These are phyloP conservation scores for Microdochium trichocladiopsis DNA, from an alignment of 2,329 filamentous ascomycete genomes.

Conservation along the genomic window DNA sequence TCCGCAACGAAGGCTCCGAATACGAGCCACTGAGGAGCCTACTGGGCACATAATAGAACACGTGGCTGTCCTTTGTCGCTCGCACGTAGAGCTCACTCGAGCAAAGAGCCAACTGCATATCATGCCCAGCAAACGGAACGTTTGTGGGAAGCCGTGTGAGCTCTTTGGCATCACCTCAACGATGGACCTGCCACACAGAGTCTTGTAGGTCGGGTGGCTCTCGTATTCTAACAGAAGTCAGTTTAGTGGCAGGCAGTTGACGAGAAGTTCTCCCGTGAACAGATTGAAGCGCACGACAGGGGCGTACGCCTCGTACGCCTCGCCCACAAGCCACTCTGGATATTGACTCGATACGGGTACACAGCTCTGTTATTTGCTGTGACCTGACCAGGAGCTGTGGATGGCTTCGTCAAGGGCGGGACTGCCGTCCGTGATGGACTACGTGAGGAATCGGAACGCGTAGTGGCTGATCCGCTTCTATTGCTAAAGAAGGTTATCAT, in stretches of 20 bases:
- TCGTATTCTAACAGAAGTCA: slow-evolving; percentile 39
- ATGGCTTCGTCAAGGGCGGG: slow-evolving; percentile 18
- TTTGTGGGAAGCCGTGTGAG: slow-evolving; percentile 27
- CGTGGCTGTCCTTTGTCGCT: slow-evolving; percentile 5
- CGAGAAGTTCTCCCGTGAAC: slow-evolving; percentile 41
- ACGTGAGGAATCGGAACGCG: slow-evolving; percentile 5
- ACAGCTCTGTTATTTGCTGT: slow-evolving; percentile 1
- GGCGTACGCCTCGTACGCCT: slow-evolving; percentile 7
- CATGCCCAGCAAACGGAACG: slow-evolving; percentile 16
- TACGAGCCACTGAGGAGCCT: slow-evolving; percentile 17
- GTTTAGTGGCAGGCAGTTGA: slow-evolving; percentile 40
- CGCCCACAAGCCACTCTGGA: slow-evolving; percentile 13
- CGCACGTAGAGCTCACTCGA: slow-evolving; percentile 23
- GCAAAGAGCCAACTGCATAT: slow-evolving; percentile 26
- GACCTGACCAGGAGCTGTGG: slow-evolving; percentile 16
- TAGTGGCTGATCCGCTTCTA: background rate
- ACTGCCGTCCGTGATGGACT: slow-evolving; percentile 6
- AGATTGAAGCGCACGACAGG: slow-evolving; percentile 36
- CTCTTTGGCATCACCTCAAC: slow-evolving; percentile 36
- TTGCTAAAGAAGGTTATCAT: background rate
- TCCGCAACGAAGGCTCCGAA: slow-evolving; percentile 29
- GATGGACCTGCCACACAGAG: slow-evolving; percentile 32
- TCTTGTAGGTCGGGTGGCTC: slow-evolving; percentile 26
- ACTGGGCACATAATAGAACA: slow-evolving; percentile 17
- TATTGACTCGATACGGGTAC: background rate